Conservation (phyloP, 768 basidiomycete genomes). For the Coprinopsis strossmayeri region DNA sequence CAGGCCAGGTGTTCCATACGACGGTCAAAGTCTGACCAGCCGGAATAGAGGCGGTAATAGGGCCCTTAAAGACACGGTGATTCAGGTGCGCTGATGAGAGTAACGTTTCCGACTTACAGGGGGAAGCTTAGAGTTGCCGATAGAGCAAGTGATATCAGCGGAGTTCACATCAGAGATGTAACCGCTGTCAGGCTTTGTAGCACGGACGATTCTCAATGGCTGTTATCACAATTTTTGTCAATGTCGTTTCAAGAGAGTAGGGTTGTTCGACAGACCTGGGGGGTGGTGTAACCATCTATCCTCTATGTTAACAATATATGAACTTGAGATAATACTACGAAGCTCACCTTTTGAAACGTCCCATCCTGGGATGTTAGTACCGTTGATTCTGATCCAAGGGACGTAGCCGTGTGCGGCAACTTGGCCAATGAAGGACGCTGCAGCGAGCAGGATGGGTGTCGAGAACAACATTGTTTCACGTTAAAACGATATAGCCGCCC, state of each 20-base stretch:
- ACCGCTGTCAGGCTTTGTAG: constrained; percentile 30
- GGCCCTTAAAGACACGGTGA: constrained; percentile 20
- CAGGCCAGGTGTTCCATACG: constrained; percentile 34
- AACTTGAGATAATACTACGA: not conserved
- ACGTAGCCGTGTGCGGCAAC: constrained; percentile 31
- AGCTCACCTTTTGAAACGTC: constrained; percentile 24
- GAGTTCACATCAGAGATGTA: constrained; percentile 26
- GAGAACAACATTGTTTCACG: constrained; percentile 8
- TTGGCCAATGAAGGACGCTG: constrained; percentile 14
- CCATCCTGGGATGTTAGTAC: constrained; percentile 28
- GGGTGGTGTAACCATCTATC: constrained; percentile 26
- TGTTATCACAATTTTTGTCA: too few species aligned
- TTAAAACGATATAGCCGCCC: not conserved
- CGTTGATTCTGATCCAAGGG: constrained; percentile 25
- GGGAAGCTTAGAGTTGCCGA: constrained; percentile 29
- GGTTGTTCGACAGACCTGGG: constrained; percentile 17
- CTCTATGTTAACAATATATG: not conserved
- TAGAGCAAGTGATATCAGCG: constrained; percentile 30
- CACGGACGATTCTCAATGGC: too few species aligned
- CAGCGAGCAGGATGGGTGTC: constrained; percentile 11
- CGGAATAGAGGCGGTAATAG: constrained; percentile 27
- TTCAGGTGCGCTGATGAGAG: not conserved
- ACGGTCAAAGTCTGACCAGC: constrained; percentile 28
- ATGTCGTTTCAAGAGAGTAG: too few species aligned
- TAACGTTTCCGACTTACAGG: constrained; percentile 17